phyloP scores from a whole-genome alignment of 148 eudicot genomes.

The Bassia scoparia region DNA sequence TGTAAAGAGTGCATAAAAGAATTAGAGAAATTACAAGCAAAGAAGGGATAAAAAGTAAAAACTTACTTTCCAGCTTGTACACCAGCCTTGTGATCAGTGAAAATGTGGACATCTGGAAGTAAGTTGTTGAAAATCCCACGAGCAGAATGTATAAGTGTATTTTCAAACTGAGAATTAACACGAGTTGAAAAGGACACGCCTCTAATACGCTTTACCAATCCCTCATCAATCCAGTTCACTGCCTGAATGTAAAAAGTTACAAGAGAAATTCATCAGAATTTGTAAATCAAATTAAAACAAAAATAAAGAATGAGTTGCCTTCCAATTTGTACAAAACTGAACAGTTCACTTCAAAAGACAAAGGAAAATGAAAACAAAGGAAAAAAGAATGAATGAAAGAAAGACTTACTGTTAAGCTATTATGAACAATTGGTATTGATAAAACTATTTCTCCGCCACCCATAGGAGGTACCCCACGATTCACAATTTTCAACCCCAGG shows the following conservation, averaged over 20 bases:
- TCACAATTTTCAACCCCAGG: constrained; percentile 70
- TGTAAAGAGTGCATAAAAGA: not conserved
- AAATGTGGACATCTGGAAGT: constrained; percentile 77
- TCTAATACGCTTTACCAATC: constrained; percentile 90
- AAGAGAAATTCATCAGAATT: too few relatives aligned
- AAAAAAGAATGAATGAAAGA: not conserved
- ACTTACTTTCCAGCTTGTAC: constrained; percentile 80
- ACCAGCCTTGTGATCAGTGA: constrained; percentile 77
- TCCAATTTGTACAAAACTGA: too few relatives aligned
- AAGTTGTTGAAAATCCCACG: constrained; percentile 83
- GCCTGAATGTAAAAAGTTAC: too few relatives aligned
- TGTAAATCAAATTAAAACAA: too few relatives aligned
- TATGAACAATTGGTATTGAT: constrained; percentile 63
- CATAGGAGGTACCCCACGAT: constrained; percentile 71
- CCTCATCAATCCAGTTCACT: constrained; percentile 77
- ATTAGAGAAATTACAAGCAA: not conserved
- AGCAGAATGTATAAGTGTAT: constrained; percentile 62
- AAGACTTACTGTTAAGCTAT: constrained; percentile 49
- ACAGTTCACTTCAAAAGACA: too few relatives aligned
- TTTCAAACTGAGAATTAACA: constrained; percentile 69
- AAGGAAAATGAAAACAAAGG: not conserved
- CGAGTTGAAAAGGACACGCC: constrained; percentile 74
- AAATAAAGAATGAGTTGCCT: too few relatives aligned
- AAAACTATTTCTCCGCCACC: constrained; percentile 87
- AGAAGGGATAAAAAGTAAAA: not conserved